A percentile compares a stretch with the other conserved stretches of the same genome.
These are phyloP conservation scores for Mycena crocata DNA, from an alignment of 768 basidiomycete genomes.

Conservation along the genomic window DNA sequence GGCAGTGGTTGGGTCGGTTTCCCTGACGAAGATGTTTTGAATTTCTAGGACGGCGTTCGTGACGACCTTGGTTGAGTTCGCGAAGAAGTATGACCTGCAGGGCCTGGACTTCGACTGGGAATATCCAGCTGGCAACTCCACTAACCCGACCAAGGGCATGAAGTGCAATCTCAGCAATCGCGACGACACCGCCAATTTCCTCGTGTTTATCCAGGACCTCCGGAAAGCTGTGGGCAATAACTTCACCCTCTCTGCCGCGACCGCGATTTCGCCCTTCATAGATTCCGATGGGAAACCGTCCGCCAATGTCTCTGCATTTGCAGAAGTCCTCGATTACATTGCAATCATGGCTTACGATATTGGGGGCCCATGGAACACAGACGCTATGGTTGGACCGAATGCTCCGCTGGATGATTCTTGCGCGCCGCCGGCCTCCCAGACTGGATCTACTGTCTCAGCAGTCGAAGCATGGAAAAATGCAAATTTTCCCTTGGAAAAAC, in stretches of 20 bases:
- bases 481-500: constrained; percentile 73
- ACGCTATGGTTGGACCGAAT: constrained; percentile 80
- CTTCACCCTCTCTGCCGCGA: constrained; percentile 67
- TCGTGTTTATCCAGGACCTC: constrained; percentile 78
- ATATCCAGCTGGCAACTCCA: constrained; percentile 72
- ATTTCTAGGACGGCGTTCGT: constrained; percentile 42
- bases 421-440: constrained; percentile 61
- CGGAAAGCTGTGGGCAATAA: constrained; percentile 62
- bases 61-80: constrained; percentile 64
- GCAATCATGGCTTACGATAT: constrained; percentile 69
- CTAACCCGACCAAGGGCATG: too few relatives aligned
- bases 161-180: constrained; percentile 73
- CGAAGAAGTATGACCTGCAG: constrained; percentile 62
- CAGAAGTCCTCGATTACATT: constrained; percentile 67
- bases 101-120: constrained; percentile 82
- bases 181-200: constrained; percentile 81
- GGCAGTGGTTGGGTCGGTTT: too few relatives aligned
- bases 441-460: constrained; percentile 80
- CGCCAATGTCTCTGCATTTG: constrained; percentile 78
- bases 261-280: constrained; percentile 53
- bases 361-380: constrained; percentile 60
- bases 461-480: constrained; percentile 79
- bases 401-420: constrained; percentile 85
- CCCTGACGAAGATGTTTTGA: not conserved
- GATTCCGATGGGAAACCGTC: constrained; percentile 69